A percentile compares a stretch with the other conserved stretches of the same genome.
These are phyloP conservation scores for Saksenaea vasiformis DNA, from an alignment of 371 early-diverging fungal genomes.

Conservation along the genomic window DNA sequence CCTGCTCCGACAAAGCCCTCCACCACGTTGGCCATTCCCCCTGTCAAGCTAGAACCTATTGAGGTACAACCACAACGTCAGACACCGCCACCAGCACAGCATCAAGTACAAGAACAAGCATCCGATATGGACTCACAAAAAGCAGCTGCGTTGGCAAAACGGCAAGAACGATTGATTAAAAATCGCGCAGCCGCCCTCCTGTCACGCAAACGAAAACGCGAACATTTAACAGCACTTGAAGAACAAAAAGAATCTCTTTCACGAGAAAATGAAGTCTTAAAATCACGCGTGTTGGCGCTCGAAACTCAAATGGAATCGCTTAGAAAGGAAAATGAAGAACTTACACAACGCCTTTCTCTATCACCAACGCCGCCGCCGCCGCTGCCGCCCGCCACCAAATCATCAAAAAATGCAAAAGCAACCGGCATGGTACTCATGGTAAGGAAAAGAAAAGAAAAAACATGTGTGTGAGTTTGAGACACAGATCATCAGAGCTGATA, in stretches of 20 bases:
- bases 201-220: conserved; percentile 89
- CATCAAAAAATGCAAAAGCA: not conserved
- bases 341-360: conserved; percentile 18
- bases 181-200: conserved; percentile 88
- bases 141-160: conserved; percentile 52
- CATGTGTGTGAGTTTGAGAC: not conserved
- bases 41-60: conserved; percentile 1
- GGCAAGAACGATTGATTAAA: conserved; percentile 86
- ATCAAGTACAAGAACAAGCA: not conserved
- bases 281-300: conserved; percentile 54
- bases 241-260: conserved; percentile 59
- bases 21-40: not conserved
- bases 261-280: conserved; percentile 60
- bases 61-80: not conserved
- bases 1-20: conserved; percentile 6
- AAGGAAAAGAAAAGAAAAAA: not conserved
- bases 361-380: no score
- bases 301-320: conserved; percentile 46
- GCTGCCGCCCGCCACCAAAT: not conserved
- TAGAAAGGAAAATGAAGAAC: conserved; percentile 31
- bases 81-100: not conserved
- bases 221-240: conserved; percentile 78
- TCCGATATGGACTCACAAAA: conserved; percentile 16
- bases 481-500: not conserved
- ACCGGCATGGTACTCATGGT: conserved; percentile 15